Percentiles rank a stretch among this genome's conserved stretches.
Evolutionary conservation across 2,329 filamentous ascomycete genomes (phyloP).

Genomic region (Hymenoscyphus repandus): DNA sequence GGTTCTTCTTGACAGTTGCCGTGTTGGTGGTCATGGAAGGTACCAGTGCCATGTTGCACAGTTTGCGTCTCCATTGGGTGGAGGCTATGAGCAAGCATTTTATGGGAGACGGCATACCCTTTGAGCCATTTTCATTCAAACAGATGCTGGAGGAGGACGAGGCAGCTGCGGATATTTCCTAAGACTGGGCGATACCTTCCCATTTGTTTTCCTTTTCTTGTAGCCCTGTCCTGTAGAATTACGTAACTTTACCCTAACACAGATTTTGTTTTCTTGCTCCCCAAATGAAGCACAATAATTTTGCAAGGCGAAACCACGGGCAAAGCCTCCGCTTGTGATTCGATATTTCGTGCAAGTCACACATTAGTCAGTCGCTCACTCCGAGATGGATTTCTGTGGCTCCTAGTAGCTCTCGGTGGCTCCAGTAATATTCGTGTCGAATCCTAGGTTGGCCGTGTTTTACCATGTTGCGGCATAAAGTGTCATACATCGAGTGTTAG

Average conservation of each 20-base stretch:
- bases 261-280: neutral
- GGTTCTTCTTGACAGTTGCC: slow-evolving; percentile 78
- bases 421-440: too few species aligned
- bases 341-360: neutral
- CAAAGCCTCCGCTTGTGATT: neutral
- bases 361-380: neutral
- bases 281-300: neutral
- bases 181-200: slow-evolving; percentile 7
- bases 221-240: slow-evolving; percentile 22
- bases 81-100: slow-evolving; percentile 98
- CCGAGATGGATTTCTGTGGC: neutral
- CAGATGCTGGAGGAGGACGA: slow-evolving; percentile 78
- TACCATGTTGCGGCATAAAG: too few species aligned
- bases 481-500: too few species aligned
- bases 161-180: slow-evolving; percentile 47
- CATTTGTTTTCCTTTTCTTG: slow-evolving; percentile 2
- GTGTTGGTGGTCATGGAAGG: slow-evolving; percentile 94
- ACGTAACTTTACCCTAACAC: slow-evolving; percentile 3
- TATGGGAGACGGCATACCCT: slow-evolving; percentile 81
- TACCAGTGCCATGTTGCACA: slow-evolving; percentile 92
- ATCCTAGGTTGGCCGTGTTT: too few species aligned
- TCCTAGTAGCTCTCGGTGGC: too few species aligned
- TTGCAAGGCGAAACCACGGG: neutral
- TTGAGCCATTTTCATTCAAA: slow-evolving; percentile 85
- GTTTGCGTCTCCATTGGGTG: slow-evolving; percentile 88